Evolutionary conservation across 1,139 yeast genomes (phyloP).

Genomic region (Pichia norvegensis): DNA sequence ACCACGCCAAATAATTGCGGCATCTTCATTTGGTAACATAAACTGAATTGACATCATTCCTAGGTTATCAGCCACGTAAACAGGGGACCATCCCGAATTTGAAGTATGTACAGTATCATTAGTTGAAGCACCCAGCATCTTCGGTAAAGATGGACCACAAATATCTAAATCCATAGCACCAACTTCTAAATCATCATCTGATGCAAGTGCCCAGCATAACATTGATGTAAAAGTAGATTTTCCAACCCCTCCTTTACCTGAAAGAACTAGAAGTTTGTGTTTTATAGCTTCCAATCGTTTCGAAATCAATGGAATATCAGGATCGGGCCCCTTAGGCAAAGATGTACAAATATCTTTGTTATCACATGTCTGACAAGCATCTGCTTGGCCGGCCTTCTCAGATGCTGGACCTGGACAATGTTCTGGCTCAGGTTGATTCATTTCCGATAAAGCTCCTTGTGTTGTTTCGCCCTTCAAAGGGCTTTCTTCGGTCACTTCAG

Average conservation of each 20-base stretch:
- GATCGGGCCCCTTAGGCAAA: constrained; percentile 91
- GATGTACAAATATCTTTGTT: constrained; percentile 86
- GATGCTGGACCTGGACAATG: constrained; percentile 99
- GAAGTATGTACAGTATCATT: constrained; percentile 85
- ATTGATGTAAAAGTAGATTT: constrained; percentile 92
- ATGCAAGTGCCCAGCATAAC: constrained; percentile 93
- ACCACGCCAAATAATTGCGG: constrained; percentile 97
- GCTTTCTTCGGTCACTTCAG: background rate
- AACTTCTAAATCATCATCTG: constrained; percentile 77
- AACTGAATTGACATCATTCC: constrained; percentile 95
- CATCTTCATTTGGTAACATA: constrained; percentile 88
- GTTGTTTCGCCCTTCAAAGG: background rate
- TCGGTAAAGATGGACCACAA: constrained; percentile 94
- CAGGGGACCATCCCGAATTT: constrained; percentile 93
- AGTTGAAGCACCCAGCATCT: constrained; percentile 79
- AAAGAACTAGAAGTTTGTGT: constrained; percentile 78
- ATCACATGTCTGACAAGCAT: constrained; percentile 93
- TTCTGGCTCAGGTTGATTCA: constrained; percentile 66
- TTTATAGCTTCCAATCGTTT: constrained; percentile 58
- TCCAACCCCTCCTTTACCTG: constrained; percentile 99
- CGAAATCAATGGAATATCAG: constrained; percentile 77
- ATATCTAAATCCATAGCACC: constrained; percentile 97
- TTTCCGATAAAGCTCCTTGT: constrained; percentile 4
- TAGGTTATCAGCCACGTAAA: constrained; percentile 87
- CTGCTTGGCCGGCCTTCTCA: constrained; percentile 85